A percentile compares a stretch with the other conserved stretches of the same genome.
Conservation (phyloP, 768 basidiomycete species). For the Termitomyces sp. region DNA sequence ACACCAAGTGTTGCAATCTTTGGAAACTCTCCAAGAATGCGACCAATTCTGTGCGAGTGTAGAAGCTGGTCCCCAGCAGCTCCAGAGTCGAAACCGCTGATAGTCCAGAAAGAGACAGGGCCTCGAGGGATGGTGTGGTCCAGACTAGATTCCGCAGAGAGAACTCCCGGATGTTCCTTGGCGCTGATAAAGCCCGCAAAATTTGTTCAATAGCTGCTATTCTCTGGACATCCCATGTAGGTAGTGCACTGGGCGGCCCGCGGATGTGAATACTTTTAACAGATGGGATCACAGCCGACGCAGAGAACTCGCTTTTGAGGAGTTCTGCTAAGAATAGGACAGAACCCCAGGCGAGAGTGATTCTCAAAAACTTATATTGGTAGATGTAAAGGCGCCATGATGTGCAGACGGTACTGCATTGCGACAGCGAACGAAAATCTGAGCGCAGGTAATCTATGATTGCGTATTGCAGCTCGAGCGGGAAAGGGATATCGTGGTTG, state of each 20-base stretch:
- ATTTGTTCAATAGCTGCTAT: slow-evolving; percentile 2
- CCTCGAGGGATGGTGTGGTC: background rate
- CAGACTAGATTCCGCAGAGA: slow-evolving; percentile 3
- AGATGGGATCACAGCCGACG: slow-evolving; percentile 14
- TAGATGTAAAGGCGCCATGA: slow-evolving; percentile 20
- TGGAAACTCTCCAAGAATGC: slow-evolving; percentile 5
- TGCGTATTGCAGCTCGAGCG: slow-evolving; percentile 19
- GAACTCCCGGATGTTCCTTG: background rate
- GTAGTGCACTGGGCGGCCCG: slow-evolving; percentile 2
- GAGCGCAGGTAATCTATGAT: slow-evolving; percentile 18
- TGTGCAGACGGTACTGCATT: slow-evolving; percentile 17
- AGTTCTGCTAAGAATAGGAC: slow-evolving; percentile 13
- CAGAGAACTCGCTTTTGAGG: slow-evolving; percentile 16
- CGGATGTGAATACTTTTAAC: slow-evolving; percentile 12
- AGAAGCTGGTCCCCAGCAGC: slow-evolving; percentile 1
- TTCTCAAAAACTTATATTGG: slow-evolving; percentile 14
- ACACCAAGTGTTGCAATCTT: slow-evolving; percentile 7
- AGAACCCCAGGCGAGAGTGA: slow-evolving; percentile 13
- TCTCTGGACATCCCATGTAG: slow-evolving; percentile 5
- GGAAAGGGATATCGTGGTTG: slow-evolving; percentile 7
- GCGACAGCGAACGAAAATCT: slow-evolving; percentile 11
- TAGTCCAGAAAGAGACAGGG: background rate
- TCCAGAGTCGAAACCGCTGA: slow-evolving; percentile 5
- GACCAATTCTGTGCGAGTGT: slow-evolving; percentile 2
- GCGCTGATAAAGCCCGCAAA: background rate